A percentile compares a stretch with the other conserved stretches of the same genome.
Conservation (phyloP, 2,329 filamentous ascomycete species). For the Pochonia chlamydosporia region DNA sequence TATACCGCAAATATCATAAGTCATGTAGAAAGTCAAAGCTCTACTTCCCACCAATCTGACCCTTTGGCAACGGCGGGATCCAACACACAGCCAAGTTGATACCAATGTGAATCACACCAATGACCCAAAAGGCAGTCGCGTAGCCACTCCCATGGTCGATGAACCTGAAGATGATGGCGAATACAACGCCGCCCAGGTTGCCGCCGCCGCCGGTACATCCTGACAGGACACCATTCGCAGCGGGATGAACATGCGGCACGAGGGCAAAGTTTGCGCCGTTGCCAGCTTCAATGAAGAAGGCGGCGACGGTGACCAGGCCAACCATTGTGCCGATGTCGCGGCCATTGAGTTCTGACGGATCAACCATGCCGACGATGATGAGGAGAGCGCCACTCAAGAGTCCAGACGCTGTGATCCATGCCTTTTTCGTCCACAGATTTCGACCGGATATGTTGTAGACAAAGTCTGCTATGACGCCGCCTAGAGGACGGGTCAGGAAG, state of each 20-base stretch:
- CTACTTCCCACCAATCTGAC: constrained; percentile 26
- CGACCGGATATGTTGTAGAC: constrained; percentile 35
- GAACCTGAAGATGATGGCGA: constrained; percentile 79
- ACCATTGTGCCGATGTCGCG: constrained; percentile 53
- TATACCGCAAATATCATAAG: not conserved
- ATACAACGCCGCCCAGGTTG: constrained; percentile 80
- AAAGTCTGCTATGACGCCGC: constrained; percentile 51
- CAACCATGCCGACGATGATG: constrained; percentile 56
- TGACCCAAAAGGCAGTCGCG: constrained; percentile 70
- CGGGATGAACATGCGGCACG: constrained; percentile 79
- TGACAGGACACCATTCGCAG: constrained; percentile 72
- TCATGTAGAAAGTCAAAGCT: too few relatives aligned
- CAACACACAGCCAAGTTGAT: constrained; percentile 59
- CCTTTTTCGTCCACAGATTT: constrained; percentile 30
- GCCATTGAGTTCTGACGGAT: constrained; percentile 50
- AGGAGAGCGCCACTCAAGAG: constrained; percentile 52
- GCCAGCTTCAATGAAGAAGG: constrained; percentile 75
- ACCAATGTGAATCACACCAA: constrained; percentile 67
- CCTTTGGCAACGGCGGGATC: constrained; percentile 49
- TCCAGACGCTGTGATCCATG: constrained; percentile 50
- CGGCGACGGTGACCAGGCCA: constrained; percentile 69
- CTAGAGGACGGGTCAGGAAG: constrained; percentile 59
- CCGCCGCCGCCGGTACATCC: constrained; percentile 74
- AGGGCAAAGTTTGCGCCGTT: constrained; percentile 86
- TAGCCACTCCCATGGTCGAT: constrained; percentile 57